Evolutionary conservation across 345 rosid species (phyloP).

Genomic region (Salix dunnii): DNA sequence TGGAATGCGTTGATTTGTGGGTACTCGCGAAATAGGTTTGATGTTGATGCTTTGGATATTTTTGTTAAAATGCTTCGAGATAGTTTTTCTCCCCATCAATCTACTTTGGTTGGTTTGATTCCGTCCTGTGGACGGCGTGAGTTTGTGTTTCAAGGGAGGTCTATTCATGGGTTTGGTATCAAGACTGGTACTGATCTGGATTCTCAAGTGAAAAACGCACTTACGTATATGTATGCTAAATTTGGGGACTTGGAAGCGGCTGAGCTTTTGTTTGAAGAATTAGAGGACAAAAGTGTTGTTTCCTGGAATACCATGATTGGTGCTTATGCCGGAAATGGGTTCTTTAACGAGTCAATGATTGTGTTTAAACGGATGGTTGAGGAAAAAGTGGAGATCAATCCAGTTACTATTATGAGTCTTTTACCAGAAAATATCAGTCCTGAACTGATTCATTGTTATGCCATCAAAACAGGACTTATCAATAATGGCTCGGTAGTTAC

Average conservation of each 20-base stretch:
- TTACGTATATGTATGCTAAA: constrained; percentile 65
- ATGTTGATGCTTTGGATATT: constrained; percentile 36
- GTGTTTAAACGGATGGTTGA: constrained; percentile 52
- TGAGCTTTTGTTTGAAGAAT: constrained; percentile 45
- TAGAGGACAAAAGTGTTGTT: constrained; percentile 48
- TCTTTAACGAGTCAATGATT: constrained; percentile 41
- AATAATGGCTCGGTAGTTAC: constrained; percentile 45
- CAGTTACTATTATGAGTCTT: constrained; percentile 57
- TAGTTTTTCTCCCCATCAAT: constrained; percentile 47
- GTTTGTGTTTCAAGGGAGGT: constrained; percentile 52
- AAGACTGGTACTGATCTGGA: constrained; percentile 56
- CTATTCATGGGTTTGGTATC: constrained; percentile 53
- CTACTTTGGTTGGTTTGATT: constrained; percentile 57
- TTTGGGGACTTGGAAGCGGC: constrained; percentile 53
- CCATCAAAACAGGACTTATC: constrained; percentile 49
- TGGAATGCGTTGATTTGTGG: constrained; percentile 86
- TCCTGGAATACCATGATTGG: constrained; percentile 86
- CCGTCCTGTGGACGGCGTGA: constrained; percentile 57
- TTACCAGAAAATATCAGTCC: constrained; percentile 52
- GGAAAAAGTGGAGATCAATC: constrained; percentile 38
- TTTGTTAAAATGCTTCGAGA: constrained; percentile 55
- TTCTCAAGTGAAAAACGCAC: constrained; percentile 50
- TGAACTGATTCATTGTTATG: constrained; percentile 47
- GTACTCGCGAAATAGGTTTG: constrained; percentile 55
- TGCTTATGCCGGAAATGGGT: constrained; percentile 59